Percentiles rank a stretch among this genome's conserved stretches.
Evolutionary conservation across 2,329 filamentous ascomycete species (phyloP).

Genomic region (Epichloe festucae): DNA sequence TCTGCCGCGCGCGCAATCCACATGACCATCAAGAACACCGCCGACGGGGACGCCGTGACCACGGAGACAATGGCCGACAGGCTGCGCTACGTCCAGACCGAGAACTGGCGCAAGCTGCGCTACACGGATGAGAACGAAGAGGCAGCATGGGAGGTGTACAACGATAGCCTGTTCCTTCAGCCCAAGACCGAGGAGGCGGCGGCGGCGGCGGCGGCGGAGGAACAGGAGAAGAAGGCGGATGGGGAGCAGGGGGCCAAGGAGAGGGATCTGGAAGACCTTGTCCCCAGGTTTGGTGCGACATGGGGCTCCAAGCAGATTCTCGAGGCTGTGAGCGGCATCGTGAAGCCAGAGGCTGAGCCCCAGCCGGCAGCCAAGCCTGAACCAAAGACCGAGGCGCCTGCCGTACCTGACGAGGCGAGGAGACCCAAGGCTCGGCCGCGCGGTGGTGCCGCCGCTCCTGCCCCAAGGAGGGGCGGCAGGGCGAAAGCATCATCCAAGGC

Average conservation of each 20-base stretch:
- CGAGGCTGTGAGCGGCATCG: constrained; percentile 32
- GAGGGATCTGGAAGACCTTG: constrained; percentile 20
- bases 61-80: constrained; percentile 63
- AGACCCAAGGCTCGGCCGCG: constrained; percentile 15
- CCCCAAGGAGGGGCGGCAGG: constrained; percentile 15
- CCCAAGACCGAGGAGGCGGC: constrained; percentile 6
- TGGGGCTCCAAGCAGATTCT: constrained; percentile 33
- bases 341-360: constrained; percentile 18
- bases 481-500: constrained; percentile 7
- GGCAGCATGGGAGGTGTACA: constrained; percentile 63
- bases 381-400: constrained; percentile 14
- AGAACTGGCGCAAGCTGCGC: constrained; percentile 66
- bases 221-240: background rate
- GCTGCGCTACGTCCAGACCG: constrained; percentile 65
- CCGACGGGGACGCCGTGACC: constrained; percentile 50
- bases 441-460: constrained; percentile 12
- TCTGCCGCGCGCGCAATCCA: constrained; percentile 63
- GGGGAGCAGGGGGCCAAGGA: background rate
- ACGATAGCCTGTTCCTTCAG: constrained; percentile 48
- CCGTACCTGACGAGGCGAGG: constrained; percentile 7
- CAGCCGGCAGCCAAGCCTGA: constrained; percentile 11
- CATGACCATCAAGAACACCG: constrained; percentile 70
- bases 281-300: constrained; percentile 25
- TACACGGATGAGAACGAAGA: constrained; percentile 74
- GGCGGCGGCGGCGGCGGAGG: constrained; percentile 1